Base-by-base conservation (phyloP, 345 rosid species). In the Excoecaria cochinchinensis region DNA sequence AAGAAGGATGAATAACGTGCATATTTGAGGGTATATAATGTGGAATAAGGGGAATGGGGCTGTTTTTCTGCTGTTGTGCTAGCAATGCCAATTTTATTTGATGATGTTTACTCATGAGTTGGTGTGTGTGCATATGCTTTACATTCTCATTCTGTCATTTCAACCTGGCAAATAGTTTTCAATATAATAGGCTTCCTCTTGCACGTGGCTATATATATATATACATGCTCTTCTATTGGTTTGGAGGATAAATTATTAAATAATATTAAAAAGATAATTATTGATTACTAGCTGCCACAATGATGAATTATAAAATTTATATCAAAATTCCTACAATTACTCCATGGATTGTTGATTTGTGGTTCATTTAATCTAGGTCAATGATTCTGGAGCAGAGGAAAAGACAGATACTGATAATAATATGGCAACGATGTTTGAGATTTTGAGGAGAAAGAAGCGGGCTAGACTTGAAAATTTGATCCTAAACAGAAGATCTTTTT, bases 351-450 rank as follows among this genome's bases (percentile, higher is more conserved):
- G 38, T 17, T 9, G 47, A 38, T 22, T 14, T 53, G n/a, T 42
- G n/a, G 14, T 68, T 64, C 63, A 9, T 56, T 14, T 70, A 6
- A n/a, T 21, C n/a, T 83, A 92, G 98, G 83, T 95, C 67, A 89
- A 85, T 75, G 87, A 85, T 70, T 39, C 78, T 63, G 88, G 80
- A 21, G 75, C 76, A 65, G 93, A 86, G 63, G 89, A 91, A 85
- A 89, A 88, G 81, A 91, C 91, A 24, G 98, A 95, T 69, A 95
- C 99, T 6, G 96, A 91, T 80, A 86, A 84, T 77, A 93, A 91
- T 44, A 90, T 95, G 97, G 77, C 83, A 15, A 76, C 76, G 4
- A 95, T 95, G 93, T 95, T 93, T 75, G 84, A 73, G 55, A 86
- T 95, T 75, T 83, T 95, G 71, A 78, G 84, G 84, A 82, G 73